phyloP scores from a whole-genome alignment of 1,284 basidiomycete species.

The Crucibulum parvulum region DNA sequence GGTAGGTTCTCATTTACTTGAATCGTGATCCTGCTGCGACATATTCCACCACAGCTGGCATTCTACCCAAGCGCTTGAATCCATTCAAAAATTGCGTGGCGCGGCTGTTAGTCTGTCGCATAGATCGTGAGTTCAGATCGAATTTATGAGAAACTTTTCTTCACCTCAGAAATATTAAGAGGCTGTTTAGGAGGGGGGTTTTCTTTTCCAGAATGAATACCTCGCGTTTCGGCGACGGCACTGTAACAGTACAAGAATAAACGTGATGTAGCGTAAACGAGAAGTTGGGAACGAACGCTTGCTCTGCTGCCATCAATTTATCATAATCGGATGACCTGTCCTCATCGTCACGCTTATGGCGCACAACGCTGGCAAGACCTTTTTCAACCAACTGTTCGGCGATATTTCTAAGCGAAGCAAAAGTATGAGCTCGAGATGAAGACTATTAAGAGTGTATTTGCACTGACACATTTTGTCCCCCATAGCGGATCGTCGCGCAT shows the following conservation, averaged over 20 bases:
- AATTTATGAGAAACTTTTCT: constrained; percentile 7
- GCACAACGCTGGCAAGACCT: constrained; percentile 88
- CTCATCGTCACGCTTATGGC: constrained; percentile 95
- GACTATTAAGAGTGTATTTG: neutral
- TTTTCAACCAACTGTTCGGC: constrained; percentile 94
- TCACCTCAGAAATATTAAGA: constrained; percentile 88
- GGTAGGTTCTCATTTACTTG: constrained; percentile 62
- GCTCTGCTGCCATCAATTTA: constrained; percentile 94
- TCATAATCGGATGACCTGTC: constrained; percentile 95
- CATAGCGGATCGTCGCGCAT: constrained; percentile 88
- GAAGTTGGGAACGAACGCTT: constrained; percentile 60
- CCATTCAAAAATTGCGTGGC: constrained; percentile 88
- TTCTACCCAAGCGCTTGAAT: constrained; percentile 89
- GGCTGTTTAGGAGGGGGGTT: constrained; percentile 74
- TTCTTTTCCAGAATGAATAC: constrained; percentile 95
- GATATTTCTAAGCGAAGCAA: constrained; percentile 68
- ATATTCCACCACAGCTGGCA: constrained; percentile 91
- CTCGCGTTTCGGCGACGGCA: constrained; percentile 81
- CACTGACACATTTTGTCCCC: constrained; percentile 75
- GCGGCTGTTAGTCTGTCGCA: constrained; percentile 66
- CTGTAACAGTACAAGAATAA: constrained; percentile 40
- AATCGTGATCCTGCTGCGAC: constrained; percentile 93
- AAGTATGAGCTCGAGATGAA: constrained; percentile 2
- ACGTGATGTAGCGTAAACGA: constrained; percentile 4
- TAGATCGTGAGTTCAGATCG: constrained; percentile 6